A percentile compares a stretch with the other conserved stretches of the same genome.
phyloP scores from a whole-genome alignment of 129 eudicot species.

The Deinandra increscens region DNA sequence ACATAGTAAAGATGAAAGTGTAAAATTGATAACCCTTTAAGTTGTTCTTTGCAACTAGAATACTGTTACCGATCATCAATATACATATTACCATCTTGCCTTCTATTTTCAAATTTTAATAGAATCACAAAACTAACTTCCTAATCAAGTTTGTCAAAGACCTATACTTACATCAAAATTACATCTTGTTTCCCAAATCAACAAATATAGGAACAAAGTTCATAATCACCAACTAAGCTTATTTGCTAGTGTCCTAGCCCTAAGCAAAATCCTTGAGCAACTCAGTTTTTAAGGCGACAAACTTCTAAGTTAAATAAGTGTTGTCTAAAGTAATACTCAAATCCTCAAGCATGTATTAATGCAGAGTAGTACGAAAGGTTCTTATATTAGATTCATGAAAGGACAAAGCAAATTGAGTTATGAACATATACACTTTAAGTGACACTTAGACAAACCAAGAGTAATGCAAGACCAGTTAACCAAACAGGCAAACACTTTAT shows the following conservation, averaged over 20 bases:
- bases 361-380: not conserved
- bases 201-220: not conserved
- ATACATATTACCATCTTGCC: constrained; percentile 7
- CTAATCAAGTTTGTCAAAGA: not conserved
- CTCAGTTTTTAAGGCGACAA: not conserved
- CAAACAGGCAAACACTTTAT: constrained; percentile 3
- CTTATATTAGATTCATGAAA: not conserved
- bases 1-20: not conserved
- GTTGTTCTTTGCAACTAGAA: not conserved
- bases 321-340: not conserved
- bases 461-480: not conserved
- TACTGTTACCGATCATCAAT: not conserved
- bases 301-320: not conserved
- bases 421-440: not conserved
- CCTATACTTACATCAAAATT: not conserved
- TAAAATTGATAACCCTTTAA: not conserved
- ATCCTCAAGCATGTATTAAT: constrained; percentile 6
- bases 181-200: not conserved
- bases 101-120: not conserved
- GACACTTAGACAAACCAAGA: not conserved
- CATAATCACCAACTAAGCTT: not conserved
- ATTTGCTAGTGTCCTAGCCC: not conserved
- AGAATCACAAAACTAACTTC: no score
- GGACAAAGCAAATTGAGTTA: not conserved
- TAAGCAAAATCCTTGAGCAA: not conserved